Evolutionary conservation across 2,329 filamentous ascomycete genomes (phyloP), one percentile per base, ranked within the genome.

Genomic region (Epichloe bromicola): DNA sequence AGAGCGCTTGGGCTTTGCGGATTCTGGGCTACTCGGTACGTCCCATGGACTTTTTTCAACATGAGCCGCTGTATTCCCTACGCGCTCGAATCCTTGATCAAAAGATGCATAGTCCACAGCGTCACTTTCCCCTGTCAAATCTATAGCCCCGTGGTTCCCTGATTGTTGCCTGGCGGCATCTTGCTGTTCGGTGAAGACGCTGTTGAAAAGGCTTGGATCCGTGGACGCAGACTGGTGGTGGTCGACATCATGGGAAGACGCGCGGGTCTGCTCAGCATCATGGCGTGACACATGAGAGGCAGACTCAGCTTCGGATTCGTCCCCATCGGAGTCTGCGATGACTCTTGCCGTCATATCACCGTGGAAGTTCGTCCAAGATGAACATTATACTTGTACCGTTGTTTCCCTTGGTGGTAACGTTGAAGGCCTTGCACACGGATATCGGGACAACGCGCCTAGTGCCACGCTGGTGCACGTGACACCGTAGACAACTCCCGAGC

Each of bases 151-250:
- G 6, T 15, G 6, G 3, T 39, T 38, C 14, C 30, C 39, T 33
- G 37, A 12, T 19, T 59, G 55, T 43, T 60, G 56, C 26, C 51
- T 53, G 15, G 61, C 59, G 20, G 65, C 63, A 36, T 63, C 62
- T 39, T 67, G 65, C 56, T 76, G 72, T 46, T 74, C 70, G 20
- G 73, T 64, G 52, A 74, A 76, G 10, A 77, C 58, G 47, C 63
- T 66, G 45, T 69, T 68, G 54, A 77, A 77, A 55, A 75, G 72
- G 0, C 64, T 67, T 1, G 69, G 66, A 52, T 77, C 72, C 1
- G 74, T 77, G 15, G 74, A 76, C 20, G 59, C 63, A 6, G 67
- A 66, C 38, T 59, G 58, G 50, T 59, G 58, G 50, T 59, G 57
- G 51, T 63, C 17, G 58, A 62, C 26, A 55, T 33, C 52, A 56